Conservation (phyloP, 2,329 filamentous ascomycete species). For the Botryosphaeria dothidea region DNA sequence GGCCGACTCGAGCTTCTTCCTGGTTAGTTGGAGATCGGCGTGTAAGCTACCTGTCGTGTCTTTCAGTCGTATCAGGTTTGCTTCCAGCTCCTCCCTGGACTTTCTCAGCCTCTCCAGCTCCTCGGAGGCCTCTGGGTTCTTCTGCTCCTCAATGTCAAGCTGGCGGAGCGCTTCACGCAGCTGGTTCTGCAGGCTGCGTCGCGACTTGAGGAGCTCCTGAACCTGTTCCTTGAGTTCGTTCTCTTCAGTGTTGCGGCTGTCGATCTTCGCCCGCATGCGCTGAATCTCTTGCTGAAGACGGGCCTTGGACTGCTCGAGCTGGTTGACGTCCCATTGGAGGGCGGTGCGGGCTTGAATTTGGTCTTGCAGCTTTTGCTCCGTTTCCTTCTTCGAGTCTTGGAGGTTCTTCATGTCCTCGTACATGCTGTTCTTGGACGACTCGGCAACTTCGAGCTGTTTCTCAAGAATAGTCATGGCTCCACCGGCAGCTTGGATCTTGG, state of each 20-base stretch:
- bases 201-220: conserved; percentile 10
- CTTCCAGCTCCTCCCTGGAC: conserved; percentile 26
- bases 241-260: conserved; percentile 26
- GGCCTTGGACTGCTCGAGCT: conserved; percentile 27
- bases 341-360: conserved; percentile 11
- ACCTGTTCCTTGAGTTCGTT: conserved; percentile 24
- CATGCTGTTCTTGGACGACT: conserved; percentile 12
- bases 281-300: conserved; percentile 27
- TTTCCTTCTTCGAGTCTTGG: background rate
- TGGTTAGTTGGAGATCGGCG: conserved; percentile 26
- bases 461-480: conserved; percentile 13
- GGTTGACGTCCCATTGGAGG: conserved; percentile 23
- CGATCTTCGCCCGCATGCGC: conserved; percentile 25
- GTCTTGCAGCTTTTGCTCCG: conserved; percentile 9
- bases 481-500: conserved; percentile 5
- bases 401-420: conserved; percentile 5
- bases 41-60: conserved; percentile 26
- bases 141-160: conserved; percentile 13
- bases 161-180: conserved; percentile 14
- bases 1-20: conserved; percentile 28
- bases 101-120: conserved; percentile 28
- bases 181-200: conserved; percentile 17
- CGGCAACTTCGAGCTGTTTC: conserved; percentile 15
- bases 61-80: conserved; percentile 27
- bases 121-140: conserved; percentile 13